Conservation (phyloP, 306 rosid species). For the Cicer judaicum region DNA sequence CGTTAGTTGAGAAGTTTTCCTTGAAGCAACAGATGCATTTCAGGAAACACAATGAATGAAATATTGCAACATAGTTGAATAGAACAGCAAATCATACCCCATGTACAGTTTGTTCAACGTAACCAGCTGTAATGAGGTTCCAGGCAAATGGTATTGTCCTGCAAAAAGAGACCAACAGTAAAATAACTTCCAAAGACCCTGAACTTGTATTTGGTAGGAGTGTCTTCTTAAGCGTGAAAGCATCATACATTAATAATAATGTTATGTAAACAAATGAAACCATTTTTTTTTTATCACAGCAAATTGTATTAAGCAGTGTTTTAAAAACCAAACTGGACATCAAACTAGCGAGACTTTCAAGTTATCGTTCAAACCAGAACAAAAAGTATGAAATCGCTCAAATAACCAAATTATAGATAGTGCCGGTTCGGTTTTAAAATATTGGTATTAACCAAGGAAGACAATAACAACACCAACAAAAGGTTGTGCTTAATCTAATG, state of each 20-base stretch:
- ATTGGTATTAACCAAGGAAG: background rate
- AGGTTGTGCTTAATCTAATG: background rate
- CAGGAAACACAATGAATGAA: conserved; percentile 20
- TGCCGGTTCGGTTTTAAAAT: background rate
- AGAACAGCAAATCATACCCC: conserved; percentile 65
- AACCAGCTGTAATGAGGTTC: conserved; percentile 89
- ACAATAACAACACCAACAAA: background rate
- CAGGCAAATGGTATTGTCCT: conserved; percentile 96
- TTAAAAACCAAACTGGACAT: background rate
- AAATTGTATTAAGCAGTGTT: background rate
- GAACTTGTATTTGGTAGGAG: background rate
- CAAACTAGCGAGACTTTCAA: background rate
- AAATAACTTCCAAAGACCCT: conserved; percentile 19
- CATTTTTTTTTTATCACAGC: background rate
- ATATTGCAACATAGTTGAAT: background rate
- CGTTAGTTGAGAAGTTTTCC: background rate
- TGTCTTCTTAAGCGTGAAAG: background rate
- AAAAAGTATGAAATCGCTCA: background rate
- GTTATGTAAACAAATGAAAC: conserved; percentile 2
- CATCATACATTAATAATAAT: background rate
- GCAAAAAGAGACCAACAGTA: conserved; percentile 42
- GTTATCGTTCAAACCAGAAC: background rate
- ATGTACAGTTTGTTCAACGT: conserved; percentile 72
- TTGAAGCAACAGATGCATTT: background rate
- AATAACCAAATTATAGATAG: background rate